A percentile compares a stretch with the other conserved stretches of the same genome.
Evolutionary conservation across 495 filamentous ascomycete genomes (phyloP).

Genomic region (Chlorociboria aeruginascens): DNA sequence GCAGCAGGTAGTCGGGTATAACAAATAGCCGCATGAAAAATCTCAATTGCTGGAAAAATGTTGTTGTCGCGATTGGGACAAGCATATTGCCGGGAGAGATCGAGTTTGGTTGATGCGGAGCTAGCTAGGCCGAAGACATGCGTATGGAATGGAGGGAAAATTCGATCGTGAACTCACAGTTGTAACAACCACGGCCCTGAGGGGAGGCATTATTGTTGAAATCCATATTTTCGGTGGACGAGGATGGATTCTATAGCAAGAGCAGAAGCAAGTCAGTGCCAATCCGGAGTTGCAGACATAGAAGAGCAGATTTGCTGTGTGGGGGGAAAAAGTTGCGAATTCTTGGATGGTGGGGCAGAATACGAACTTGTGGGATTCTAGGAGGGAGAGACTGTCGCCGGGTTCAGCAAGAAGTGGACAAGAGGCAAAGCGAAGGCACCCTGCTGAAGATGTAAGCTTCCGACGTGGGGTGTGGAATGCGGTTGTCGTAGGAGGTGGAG

Average conservation of each 20-base stretch:
- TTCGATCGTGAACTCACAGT: constrained; percentile 48
- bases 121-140: not conserved
- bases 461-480: not conserved
- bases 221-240: constrained; percentile 30
- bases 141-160: constrained; percentile 11
- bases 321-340: not conserved
- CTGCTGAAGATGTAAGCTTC: not conserved
- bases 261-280: constrained; percentile 2
- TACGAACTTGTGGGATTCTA: not conserved
- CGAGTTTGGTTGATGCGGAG: too few species aligned
- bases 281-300: not conserved
- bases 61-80: too few species aligned
- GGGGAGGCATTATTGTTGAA: constrained; percentile 18
- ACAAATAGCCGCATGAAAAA: too few species aligned
- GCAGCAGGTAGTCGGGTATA: too few species aligned
- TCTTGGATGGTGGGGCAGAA: constrained; percentile 8
- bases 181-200: constrained; percentile 56
- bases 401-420: not conserved
- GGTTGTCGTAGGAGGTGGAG: too few species aligned
- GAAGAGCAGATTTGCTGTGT: not conserved
- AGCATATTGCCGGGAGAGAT: too few species aligned
- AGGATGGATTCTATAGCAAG: constrained; percentile 15
- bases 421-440: not conserved
- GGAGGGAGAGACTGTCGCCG: constrained; percentile 3
- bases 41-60: too few species aligned